Evolutionary conservation across 1,284 basidiomycete species (phyloP).

Genomic region (Kalmanozyma brasiliensis): DNA sequence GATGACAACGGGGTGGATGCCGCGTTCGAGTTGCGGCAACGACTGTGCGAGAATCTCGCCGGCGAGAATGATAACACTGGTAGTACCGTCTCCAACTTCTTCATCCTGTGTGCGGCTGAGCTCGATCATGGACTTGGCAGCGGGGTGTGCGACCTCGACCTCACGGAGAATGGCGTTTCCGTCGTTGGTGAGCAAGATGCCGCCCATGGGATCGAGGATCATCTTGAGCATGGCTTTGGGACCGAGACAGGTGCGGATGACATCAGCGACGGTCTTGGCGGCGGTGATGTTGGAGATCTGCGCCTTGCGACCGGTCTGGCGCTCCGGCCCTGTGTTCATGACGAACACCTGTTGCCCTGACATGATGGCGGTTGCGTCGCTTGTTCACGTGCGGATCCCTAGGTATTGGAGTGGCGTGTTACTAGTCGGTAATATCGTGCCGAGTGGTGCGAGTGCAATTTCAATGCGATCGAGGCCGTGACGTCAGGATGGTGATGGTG

Average conservation of each 20-base stretch:
- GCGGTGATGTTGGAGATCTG: conserved; percentile 97
- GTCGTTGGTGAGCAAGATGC: conserved; percentile 81
- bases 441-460: too few relatives aligned
- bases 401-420: too few relatives aligned
- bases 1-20: conserved; percentile 98
- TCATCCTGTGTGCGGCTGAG: conserved; percentile 96
- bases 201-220: conserved; percentile 80
- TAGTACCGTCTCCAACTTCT: conserved; percentile 97
- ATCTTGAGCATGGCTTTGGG: conserved; percentile 99
- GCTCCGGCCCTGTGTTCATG: conserved; percentile 83
- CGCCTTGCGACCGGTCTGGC: conserved; percentile 92
- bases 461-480: too few relatives aligned
- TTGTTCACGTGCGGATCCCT: too few relatives aligned
- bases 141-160: conserved; percentile 97
- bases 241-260: conserved; percentile 96
- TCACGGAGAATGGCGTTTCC: conserved; percentile 97
- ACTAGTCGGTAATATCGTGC: not conserved
- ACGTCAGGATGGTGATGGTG: not conserved
- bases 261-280: conserved; percentile 98
- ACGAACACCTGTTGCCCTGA: conserved; percentile 67
- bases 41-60: conserved; percentile 99
- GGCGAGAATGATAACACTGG: conserved; percentile 95
- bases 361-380: conserved; percentile 36
- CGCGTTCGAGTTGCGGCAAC: conserved; percentile 88
- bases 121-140: conserved; percentile 99